Conservation (phyloP, 352 stramenopile species). For the Globisporangium orthogonon region DNA sequence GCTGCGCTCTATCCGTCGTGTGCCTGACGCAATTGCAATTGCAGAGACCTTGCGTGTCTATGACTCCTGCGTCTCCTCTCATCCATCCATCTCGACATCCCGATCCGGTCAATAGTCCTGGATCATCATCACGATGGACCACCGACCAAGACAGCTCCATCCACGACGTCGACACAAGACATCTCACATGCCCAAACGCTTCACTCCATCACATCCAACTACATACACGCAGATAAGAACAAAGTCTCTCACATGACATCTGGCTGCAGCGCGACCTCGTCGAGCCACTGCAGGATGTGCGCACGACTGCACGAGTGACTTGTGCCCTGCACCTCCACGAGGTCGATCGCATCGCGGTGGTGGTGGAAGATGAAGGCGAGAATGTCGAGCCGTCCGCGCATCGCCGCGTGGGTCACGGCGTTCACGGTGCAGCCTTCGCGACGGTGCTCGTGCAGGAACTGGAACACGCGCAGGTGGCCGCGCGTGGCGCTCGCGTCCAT, state of each 20-base stretch:
- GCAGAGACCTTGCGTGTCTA: no score
- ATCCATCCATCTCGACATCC: no score
- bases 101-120: no score
- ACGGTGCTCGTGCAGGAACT: slow-evolving; percentile 6
- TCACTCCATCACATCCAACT: no score
- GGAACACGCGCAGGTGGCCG: not conserved
- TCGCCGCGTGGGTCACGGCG: slow-evolving; percentile 4
- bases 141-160: no score
- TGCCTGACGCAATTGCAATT: no score
- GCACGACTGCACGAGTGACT: slow-evolving; percentile 1
- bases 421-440: slow-evolving; percentile 5
- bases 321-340: slow-evolving; percentile 2
- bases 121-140: no score
- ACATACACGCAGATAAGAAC: no score
- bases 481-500: slow-evolving; percentile 7
- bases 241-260: not conserved
- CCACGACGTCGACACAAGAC: no score
- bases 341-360: slow-evolving; percentile 6
- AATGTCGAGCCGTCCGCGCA: slow-evolving; percentile 2
- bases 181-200: no score
- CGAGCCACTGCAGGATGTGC: slow-evolving; percentile 6
- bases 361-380: slow-evolving; percentile 7
- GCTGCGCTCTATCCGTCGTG: no score
- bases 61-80: no score
- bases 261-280: slow-evolving; percentile 1